A percentile compares a stretch with the other conserved stretches of the same genome.
These are phyloP conservation scores for Danielozyma ontarioensis DNA, from an alignment of 805 yeast genomes.

Conservation along the genomic window DNA sequence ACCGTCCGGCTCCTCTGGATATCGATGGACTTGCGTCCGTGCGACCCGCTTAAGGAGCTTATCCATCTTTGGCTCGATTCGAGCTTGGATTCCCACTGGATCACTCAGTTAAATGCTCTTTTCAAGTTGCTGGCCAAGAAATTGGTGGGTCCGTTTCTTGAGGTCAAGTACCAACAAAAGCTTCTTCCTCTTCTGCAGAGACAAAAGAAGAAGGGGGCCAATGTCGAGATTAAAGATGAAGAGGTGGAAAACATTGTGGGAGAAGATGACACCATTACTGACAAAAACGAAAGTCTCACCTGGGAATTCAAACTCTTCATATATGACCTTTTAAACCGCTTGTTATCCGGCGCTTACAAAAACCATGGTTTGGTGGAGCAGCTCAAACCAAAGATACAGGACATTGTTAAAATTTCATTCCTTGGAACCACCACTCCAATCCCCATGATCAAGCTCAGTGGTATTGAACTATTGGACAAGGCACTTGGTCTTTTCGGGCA, in stretches of 20 bases:
- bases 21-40: conserved; percentile 44
- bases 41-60: conserved; percentile 39
- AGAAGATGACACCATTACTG: conserved; percentile 26
- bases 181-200: conserved; percentile 38
- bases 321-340: conserved; percentile 40
- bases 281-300: conserved; percentile 49
- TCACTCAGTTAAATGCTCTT: conserved; percentile 47
- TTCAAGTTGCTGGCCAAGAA: conserved; percentile 41
- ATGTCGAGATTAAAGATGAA: conserved; percentile 33
- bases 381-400: conserved; percentile 47
- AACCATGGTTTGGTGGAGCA: conserved; percentile 33
- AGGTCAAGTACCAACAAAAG: conserved; percentile 33
- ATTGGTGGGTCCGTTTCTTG: conserved; percentile 37
- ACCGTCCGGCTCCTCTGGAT: conserved; percentile 59
- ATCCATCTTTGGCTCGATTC: conserved; percentile 59
- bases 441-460: conserved; percentile 52
- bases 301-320: conserved; percentile 53
- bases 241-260: conserved; percentile 38
- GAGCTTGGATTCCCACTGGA: conserved; percentile 49
- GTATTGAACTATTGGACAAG: conserved; percentile 61
- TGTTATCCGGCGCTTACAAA: conserved; percentile 34
- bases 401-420: conserved; percentile 72
- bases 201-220: conserved; percentile 26
- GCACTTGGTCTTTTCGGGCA: conserved; percentile 57
- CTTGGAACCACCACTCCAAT: conserved; percentile 74